Percentiles rank a stretch among this genome's conserved stretches.
phyloP scores from a whole-genome alignment of 139 green algal genomes.

The Coccomyxa sp. region DNA sequence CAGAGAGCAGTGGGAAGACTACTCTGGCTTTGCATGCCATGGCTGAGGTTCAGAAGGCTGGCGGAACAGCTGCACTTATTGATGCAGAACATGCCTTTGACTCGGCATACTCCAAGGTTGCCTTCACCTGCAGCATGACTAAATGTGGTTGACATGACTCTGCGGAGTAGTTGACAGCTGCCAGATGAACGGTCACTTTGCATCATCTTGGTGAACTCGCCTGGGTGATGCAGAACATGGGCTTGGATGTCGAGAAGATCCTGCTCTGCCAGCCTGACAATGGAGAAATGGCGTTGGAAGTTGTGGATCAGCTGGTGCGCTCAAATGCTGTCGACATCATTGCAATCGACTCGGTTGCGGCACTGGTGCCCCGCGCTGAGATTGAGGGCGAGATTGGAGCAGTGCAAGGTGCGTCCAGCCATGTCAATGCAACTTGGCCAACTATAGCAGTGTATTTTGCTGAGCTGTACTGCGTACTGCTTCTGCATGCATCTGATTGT shows the following conservation, averaged over 20 bases:
- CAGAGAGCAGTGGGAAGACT: slow-evolving; percentile 92
- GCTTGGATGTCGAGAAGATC: slow-evolving; percentile 65
- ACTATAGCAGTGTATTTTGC: not conserved
- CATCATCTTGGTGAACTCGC: not conserved
- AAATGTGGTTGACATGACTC: not conserved
- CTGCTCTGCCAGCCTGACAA: slow-evolving; percentile 72
- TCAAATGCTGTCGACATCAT: slow-evolving; percentile 76
- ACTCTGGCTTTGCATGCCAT: slow-evolving; percentile 93
- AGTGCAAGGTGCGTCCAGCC: slow-evolving; percentile 23
- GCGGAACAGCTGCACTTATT: slow-evolving; percentile 72
- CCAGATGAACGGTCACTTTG: not conserved
- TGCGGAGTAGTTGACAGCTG: not conserved
- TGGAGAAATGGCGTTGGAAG: slow-evolving; percentile 80
- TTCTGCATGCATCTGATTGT: not conserved
- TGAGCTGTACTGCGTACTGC: not conserved
- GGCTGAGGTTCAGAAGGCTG: slow-evolving; percentile 71
- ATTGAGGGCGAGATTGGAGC: slow-evolving; percentile 89
- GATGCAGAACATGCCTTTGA: slow-evolving; percentile 97
- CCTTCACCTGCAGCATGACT: not conserved
- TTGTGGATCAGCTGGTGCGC: slow-evolving; percentile 77
- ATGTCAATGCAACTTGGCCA: not conserved
- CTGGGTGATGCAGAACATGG: slow-evolving; percentile 10
- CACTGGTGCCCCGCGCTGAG: slow-evolving; percentile 83
- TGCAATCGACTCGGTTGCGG: slow-evolving; percentile 88
- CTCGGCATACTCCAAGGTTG: slow-evolving; percentile 69